phyloP scores from a whole-genome alignment of 2,329 filamentous ascomycete species.

The Cordyceps pruinosa region DNA sequence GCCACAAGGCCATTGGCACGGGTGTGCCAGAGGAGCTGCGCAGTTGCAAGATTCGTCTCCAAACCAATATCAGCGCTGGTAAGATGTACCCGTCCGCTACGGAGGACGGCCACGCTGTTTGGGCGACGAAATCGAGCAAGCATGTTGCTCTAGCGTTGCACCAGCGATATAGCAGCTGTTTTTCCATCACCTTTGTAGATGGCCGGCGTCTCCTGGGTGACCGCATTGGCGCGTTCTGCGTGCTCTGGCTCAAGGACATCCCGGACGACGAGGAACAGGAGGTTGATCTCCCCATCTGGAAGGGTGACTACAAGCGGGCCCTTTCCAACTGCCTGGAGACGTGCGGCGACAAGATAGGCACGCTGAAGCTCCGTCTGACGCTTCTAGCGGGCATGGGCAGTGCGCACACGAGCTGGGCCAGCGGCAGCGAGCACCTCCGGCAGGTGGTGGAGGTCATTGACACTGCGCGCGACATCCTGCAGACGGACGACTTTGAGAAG shows the following conservation, averaged over 20 bases:
- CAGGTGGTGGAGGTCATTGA: slow-evolving; percentile 43
- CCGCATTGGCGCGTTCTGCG: slow-evolving; percentile 52
- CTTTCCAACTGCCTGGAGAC: slow-evolving; percentile 36
- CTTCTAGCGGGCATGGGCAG: slow-evolving; percentile 32
- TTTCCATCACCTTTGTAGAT: slow-evolving; percentile 50
- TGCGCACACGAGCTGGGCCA: slow-evolving; percentile 31
- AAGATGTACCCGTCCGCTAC: slow-evolving; percentile 44
- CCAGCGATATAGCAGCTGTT: slow-evolving; percentile 47
- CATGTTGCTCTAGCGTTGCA: slow-evolving; percentile 47
- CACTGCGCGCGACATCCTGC: slow-evolving; percentile 29
- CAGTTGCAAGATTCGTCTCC: slow-evolving; percentile 50
- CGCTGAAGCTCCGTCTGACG: slow-evolving; percentile 33
- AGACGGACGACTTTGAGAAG: slow-evolving; percentile 26
- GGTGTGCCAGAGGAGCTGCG: slow-evolving; percentile 40
- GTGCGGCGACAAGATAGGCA: slow-evolving; percentile 42
- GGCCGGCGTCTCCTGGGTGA: slow-evolving; percentile 37
- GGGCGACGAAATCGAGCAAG: slow-evolving; percentile 43
- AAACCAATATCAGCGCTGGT: slow-evolving; percentile 48
- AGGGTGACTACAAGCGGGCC: slow-evolving; percentile 44
- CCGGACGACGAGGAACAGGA: slow-evolving; percentile 58
- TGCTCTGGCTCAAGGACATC: slow-evolving; percentile 65
- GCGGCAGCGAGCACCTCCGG: slow-evolving; percentile 26
- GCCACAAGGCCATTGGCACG: slow-evolving; percentile 40
- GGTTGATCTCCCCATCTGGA: slow-evolving; percentile 57
- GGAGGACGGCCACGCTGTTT: slow-evolving; percentile 38